Conservation (phyloP, 2,329 filamentous ascomycete species). For the Ascosphaera aggregata region DNA sequence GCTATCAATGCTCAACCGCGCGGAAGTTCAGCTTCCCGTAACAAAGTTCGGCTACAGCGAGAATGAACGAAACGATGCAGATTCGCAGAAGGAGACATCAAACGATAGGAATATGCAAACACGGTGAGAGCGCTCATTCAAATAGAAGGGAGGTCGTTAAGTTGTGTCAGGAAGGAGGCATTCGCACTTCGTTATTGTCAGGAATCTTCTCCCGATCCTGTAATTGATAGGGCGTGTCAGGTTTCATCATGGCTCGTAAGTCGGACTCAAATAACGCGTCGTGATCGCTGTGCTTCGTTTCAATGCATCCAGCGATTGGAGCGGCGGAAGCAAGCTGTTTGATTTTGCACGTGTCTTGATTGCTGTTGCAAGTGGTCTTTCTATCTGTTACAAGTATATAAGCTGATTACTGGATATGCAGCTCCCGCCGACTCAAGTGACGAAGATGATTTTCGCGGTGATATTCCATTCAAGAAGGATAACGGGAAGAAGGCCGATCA, state of each 20-base stretch:
- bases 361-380: neutral
- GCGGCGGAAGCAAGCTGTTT: neutral
- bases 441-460: constrained; percentile 15
- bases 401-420: neutral
- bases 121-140: neutral
- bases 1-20: neutral
- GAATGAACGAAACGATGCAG: neutral
- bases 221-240: no score
- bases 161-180: neutral
- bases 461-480: constrained; percentile 15
- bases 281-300: constrained; percentile 5
- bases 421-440: constrained; percentile 4
- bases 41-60: neutral
- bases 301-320: no score
- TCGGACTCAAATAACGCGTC: constrained; percentile 3
- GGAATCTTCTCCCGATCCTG: neutral
- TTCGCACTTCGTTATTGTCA: neutral
- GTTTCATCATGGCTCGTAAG: constrained; percentile 2
- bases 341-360: neutral
- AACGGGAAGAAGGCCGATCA: constrained; percentile 5
- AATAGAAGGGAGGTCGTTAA: neutral
- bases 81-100: neutral
- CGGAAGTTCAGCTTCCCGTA: neutral
- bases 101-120: neutral
- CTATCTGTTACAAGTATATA: neutral